Conservation (phyloP, 75 land plant genomes). For the Cryptomeria japonica region DNA sequence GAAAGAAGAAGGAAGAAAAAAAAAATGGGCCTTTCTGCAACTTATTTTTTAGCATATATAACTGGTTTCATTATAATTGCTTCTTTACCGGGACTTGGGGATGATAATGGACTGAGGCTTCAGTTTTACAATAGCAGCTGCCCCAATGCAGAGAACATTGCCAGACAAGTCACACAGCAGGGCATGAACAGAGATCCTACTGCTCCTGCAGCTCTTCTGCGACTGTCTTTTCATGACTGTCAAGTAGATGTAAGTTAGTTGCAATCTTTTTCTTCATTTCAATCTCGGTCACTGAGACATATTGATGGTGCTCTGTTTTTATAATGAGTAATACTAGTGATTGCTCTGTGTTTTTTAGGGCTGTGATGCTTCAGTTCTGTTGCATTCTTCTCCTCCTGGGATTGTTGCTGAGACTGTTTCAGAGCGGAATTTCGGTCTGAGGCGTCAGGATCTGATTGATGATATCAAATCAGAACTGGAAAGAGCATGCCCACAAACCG, state of each 20-base stretch:
- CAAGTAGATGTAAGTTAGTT: constrained; percentile 4
- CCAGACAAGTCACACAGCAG: constrained; percentile 12
- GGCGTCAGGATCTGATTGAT: constrained; percentile 25
- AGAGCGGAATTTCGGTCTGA: constrained; percentile 20
- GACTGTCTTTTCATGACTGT: constrained; percentile 42
- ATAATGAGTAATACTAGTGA: background rate
- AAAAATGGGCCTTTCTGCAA: background rate
- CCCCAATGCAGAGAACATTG: constrained; percentile 28
- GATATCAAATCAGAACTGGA: constrained; percentile 23
- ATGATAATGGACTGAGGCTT: constrained; percentile 13
- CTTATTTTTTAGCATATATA: background rate
- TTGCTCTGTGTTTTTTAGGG: constrained; percentile 12
- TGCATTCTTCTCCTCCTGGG: background rate
- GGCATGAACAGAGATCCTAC: constrained; percentile 22
- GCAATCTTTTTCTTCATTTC: background rate
- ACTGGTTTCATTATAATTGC: background rate
- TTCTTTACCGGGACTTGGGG: background rate
- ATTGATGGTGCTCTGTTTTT: too few relatives aligned
- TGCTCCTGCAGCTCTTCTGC: constrained; percentile 23
- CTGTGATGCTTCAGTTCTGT: constrained; percentile 27
- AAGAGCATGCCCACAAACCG: constrained; percentile 24
- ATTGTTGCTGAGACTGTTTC: constrained; percentile 21
- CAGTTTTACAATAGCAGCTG: constrained; percentile 23
- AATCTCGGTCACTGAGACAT: background rate
- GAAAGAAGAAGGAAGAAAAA: background rate